Evolutionary conservation across 2,329 filamentous ascomycete genomes (phyloP).

Genomic region (Ascochyta koolunga): DNA sequence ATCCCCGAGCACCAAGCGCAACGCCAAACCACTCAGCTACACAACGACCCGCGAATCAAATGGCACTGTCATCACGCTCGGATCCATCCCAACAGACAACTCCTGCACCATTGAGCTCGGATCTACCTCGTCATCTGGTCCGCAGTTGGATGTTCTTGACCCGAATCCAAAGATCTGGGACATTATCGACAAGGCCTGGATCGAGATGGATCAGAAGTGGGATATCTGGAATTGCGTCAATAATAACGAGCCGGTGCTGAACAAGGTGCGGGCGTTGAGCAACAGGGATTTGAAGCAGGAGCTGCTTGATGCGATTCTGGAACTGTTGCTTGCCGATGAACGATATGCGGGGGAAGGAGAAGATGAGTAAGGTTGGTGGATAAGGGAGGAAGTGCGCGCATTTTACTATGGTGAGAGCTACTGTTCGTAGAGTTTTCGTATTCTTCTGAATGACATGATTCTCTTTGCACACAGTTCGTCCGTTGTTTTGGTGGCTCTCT

Average conservation of each 20-base stretch:
- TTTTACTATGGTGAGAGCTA: background rate
- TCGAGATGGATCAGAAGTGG: slow-evolving; percentile 42
- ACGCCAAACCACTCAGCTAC: slow-evolving; percentile 31
- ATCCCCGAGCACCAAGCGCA: slow-evolving; percentile 27
- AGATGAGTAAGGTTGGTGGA: background rate
- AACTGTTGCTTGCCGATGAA: slow-evolving; percentile 44
- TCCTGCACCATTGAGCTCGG: slow-evolving; percentile 38
- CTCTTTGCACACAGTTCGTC: background rate
- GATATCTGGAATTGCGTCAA: slow-evolving; percentile 41
- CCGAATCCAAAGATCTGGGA: slow-evolving; percentile 36
- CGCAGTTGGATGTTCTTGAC: slow-evolving; percentile 44
- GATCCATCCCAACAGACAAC: slow-evolving; percentile 28
- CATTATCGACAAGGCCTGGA: slow-evolving; percentile 38
- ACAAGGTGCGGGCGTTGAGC: slow-evolving; percentile 38
- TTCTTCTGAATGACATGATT: background rate
- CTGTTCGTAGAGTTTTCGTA: background rate
- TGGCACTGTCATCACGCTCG: slow-evolving; percentile 36
- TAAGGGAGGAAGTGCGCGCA: too few species aligned
- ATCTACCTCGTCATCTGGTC: slow-evolving; percentile 14
- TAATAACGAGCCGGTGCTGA: slow-evolving; percentile 33
- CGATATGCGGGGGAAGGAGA: slow-evolving; percentile 30
- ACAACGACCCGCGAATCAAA: slow-evolving; percentile 24
- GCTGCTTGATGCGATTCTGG: slow-evolving; percentile 42
- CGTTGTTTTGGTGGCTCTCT: too few species aligned
- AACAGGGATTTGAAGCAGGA: slow-evolving; percentile 33